Evolutionary conservation across 495 filamentous ascomycete genomes (phyloP), one percentile per base, ranked within the genome.

Genomic region (Hyaloscypha variabilis): DNA sequence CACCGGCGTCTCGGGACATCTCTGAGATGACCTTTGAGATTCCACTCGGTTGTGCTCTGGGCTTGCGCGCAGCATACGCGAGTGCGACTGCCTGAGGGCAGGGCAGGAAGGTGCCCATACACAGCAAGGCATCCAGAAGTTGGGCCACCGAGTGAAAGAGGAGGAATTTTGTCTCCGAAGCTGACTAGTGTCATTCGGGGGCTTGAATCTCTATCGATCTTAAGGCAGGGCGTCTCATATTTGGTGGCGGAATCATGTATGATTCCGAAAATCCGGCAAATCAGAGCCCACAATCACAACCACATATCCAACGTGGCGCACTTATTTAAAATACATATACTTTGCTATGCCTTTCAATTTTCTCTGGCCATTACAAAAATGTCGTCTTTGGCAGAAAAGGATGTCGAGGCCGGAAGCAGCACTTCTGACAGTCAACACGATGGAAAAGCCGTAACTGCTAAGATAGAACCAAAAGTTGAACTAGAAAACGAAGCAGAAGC

Each of bases 401-500:
- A 57, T 57, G 19, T 19, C 19, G 54, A 57, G 19, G 54, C 4
- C 21, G 17, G 31, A 13, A 57, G 8, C 14, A 30, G 54, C 6
- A 57, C 26, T 30, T 14, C 17, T 4, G 54, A 57, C 26, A 28
- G 26, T 57, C 54, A 26, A 57, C 26, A 24, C 19, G 26, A 62
- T 28, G 60, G 24, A 5, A 26, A 57, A 30, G 13, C 19, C 6
- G 24, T 11, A 10, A 46, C 6, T 1, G 11, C 39, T 17, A 17
- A 59, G 57, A 17, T 17, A 2, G 29, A 31, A 6, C 29, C 23
- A 14, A 55, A 63, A n/a, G 19, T 25, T 63, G 30, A 21, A 23
- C n/a, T 24, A 39, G 26, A 17, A 54, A 23, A 11, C 24, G 60
- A 58, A 63, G 39, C 54, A 36, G 67, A 58, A 11, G 52, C 10